These are phyloP conservation scores for Cladophialophora carrionii DNA, from an alignment of 2,329 filamentous ascomycete species.

Conservation along the genomic window DNA sequence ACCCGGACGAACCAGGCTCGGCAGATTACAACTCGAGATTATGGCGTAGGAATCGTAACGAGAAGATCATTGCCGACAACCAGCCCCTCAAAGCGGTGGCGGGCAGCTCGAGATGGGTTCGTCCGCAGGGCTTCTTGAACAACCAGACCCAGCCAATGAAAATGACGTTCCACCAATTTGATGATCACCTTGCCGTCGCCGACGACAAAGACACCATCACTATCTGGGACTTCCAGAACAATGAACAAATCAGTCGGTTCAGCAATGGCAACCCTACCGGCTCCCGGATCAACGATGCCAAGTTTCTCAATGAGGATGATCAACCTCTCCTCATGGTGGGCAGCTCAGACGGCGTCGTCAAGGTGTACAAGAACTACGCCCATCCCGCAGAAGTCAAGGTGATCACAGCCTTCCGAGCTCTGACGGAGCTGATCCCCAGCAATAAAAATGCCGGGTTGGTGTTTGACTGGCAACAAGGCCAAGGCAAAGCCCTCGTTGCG, in stretches of 20 bases:
- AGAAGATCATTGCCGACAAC: conserved; percentile 86
- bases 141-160: conserved; percentile 87
- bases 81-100: conserved; percentile 91
- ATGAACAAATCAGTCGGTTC: conserved; percentile 76
- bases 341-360: conserved; percentile 90
- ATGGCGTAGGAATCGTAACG: conserved; percentile 90
- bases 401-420: conserved; percentile 84
- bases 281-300: conserved; percentile 90
- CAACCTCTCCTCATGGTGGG: conserved; percentile 93
- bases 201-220: conserved; percentile 79
- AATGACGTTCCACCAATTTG: conserved; percentile 97
- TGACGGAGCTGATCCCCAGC: conserved; percentile 91
- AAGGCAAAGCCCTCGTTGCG: conserved; percentile 89
- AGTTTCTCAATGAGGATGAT: conserved; percentile 98
- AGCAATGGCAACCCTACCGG: conserved; percentile 91
- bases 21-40: conserved; percentile 94
- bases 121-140: conserved; percentile 78
- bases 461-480: conserved; percentile 99
- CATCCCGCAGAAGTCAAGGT: conserved; percentile 75
- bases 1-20: conserved; percentile 94
- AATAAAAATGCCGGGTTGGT: conserved; percentile 95
- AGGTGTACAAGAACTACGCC: conserved; percentile 92
- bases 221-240: conserved; percentile 90
- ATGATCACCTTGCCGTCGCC: conserved; percentile 89
- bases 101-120: conserved; percentile 83